Evolutionary conservation across 352 stramenopile species (phyloP), one percentile per base, ranked within the genome.

Genomic region (Pythium angustatum): DNA sequence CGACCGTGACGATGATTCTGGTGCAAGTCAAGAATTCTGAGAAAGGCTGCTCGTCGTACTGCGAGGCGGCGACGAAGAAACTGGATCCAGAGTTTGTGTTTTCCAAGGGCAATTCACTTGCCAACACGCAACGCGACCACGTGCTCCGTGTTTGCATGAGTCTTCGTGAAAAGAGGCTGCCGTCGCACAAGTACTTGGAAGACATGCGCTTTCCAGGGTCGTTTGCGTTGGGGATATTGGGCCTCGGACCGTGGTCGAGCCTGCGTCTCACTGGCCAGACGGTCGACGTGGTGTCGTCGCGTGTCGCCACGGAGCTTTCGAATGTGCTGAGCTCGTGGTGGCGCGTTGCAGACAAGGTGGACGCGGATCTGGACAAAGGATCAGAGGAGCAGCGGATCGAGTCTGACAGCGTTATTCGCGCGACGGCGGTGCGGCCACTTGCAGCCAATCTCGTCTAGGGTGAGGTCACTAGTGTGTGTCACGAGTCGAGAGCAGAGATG

Each of bases 1-100:
- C 36, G 33, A 24, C n/a, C 28, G 62, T 71, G 8, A 68, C 67
- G n/a, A 71, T 65, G 40, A 65, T 68, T n/a, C 26, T 68, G 11
- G 21, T 71, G 0, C 62, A 63, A 52, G 62, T 71, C 3, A 61
- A 61, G 27, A 62, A 63, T n/a, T 30, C 41, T 6, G 45, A 41
- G 27, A 19, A n/a, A 9, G 28, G 34, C 51, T 31, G 21, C 38
- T 38, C 34, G 15, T 14, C 36, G 34, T 34, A 38, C 26, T 5
- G 5, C 7, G 17, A 58, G 14, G 36, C 36, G 8, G 51, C 31
- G 8, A 58, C 51, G 15, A 12, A 31, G 34, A 36, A 48, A 12
- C 27, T 58, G 9, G 33, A 49, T 10, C 51, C 51, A 12, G 3
- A 2, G 7, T 22, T 27, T 14, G 26, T 59, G 1, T 38, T 59